Percentiles rank a stretch among this genome's conserved stretches.
Conservation (phyloP, 768 basidiomycete genomes). For the Cantharellus cinnabarinus region DNA sequence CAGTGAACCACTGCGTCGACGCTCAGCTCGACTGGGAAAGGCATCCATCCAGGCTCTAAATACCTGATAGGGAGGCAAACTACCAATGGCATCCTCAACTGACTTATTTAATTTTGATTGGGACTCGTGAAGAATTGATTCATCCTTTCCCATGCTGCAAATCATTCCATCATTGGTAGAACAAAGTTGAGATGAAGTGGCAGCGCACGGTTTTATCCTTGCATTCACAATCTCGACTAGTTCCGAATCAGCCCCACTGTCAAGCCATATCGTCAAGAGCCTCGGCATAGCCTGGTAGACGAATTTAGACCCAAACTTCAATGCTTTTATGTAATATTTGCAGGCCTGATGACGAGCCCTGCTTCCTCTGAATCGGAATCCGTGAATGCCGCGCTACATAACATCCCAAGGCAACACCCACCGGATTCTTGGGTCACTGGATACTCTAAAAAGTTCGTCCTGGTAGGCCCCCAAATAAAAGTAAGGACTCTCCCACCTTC, state of each 20-base stretch:
- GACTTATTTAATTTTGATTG: constrained; percentile 30
- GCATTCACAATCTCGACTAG: constrained; percentile 5
- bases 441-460: constrained; percentile 22
- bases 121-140: neutral
- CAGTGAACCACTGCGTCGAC: constrained; percentile 64
- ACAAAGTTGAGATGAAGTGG: no score
- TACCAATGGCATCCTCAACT: constrained; percentile 34
- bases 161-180: no score
- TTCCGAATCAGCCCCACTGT: constrained; percentile 47
- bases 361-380: neutral
- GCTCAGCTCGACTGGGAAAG: neutral
- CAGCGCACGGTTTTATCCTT: neutral
- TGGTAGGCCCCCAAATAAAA: constrained; percentile 81
- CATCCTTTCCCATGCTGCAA: no score
- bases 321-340: constrained; percentile 26
- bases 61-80: constrained; percentile 66
- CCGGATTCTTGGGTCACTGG: no score
- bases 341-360: neutral
- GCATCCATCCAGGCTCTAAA: constrained; percentile 1
- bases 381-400: no score
- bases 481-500: constrained; percentile 64
- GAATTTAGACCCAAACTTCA: constrained; percentile 75
- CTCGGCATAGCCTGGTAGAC: constrained; percentile 91
- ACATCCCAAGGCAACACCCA: no score
- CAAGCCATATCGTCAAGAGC: constrained; percentile 85